phyloP scores from a whole-genome alignment of 176 grass and related monocot genomes.

The Eremochloa ophiuroides region DNA sequence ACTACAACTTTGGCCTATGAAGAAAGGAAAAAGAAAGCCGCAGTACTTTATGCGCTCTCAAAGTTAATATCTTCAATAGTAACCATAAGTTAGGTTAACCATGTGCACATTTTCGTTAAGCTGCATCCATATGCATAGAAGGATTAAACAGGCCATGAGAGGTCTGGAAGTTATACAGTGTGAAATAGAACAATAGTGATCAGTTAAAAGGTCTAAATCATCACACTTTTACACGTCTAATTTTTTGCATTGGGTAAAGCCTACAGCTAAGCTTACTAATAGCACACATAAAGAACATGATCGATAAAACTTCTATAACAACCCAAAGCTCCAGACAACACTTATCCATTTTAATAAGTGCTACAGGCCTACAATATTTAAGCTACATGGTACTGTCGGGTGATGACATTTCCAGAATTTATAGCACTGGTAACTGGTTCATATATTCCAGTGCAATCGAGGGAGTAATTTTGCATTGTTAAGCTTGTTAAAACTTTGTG shows the following conservation, averaged over 20 bases:
- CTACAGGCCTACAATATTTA: neutral
- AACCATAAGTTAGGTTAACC: neutral
- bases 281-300: neutral
- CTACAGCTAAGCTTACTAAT: neutral
- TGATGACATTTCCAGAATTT: neutral
- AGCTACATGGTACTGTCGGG: neutral
- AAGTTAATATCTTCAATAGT: neutral
- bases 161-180: neutral
- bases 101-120: neutral
- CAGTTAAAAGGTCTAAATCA: neutral
- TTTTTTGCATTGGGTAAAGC: neutral
- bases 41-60: neutral
- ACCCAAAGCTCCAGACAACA: neutral
- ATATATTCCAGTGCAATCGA: neutral
- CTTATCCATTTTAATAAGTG: neutral
- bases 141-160: neutral
- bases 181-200: neutral
- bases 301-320: neutral
- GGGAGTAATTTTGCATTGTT: neutral
- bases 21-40: neutral
- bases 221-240: neutral
- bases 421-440: neutral
- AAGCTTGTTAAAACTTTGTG: neutral
- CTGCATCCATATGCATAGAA: neutral
- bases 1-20: neutral